phyloP scores from a whole-genome alignment of 2,329 filamentous ascomycete genomes.

The Lachnellula suecica region DNA sequence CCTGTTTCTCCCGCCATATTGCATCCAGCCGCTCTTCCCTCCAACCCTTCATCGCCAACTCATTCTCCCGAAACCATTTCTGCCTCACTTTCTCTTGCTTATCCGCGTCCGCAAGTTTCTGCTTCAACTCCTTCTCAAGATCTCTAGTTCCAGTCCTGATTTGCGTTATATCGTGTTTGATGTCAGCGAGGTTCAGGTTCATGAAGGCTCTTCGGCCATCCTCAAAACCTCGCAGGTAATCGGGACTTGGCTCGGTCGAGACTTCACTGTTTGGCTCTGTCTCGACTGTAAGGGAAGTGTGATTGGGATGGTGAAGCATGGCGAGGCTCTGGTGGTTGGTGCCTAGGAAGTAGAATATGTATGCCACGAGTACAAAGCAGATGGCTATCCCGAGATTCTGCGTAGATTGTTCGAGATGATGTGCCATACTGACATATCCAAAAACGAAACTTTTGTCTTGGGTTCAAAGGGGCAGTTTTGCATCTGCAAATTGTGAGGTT shows the following conservation, averaged over 20 bases:
- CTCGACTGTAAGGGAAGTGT: not conserved
- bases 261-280: not conserved
- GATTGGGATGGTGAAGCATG: not conserved
- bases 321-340: no score
- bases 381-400: not conserved
- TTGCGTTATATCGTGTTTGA: not conserved
- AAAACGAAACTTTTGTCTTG: not conserved
- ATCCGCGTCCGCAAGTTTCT: not conserved
- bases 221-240: not conserved
- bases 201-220: not conserved
- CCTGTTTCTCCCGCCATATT: conserved; percentile 1
- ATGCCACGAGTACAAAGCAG: conserved; percentile 3
- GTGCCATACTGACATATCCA: not conserved
- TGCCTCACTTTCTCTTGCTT: not conserved
- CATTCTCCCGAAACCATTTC: not conserved
- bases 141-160: no score
- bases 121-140: not conserved
- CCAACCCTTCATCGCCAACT: conserved; percentile 1
- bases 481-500: no score
- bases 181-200: not conserved
- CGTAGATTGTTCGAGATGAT: not conserved
- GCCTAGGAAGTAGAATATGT: not conserved
- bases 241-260: not conserved
- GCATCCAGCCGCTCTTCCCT: not conserved
- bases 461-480: not conserved